Conservation (phyloP, 257 asterid species). For the Plantago major region DNA sequence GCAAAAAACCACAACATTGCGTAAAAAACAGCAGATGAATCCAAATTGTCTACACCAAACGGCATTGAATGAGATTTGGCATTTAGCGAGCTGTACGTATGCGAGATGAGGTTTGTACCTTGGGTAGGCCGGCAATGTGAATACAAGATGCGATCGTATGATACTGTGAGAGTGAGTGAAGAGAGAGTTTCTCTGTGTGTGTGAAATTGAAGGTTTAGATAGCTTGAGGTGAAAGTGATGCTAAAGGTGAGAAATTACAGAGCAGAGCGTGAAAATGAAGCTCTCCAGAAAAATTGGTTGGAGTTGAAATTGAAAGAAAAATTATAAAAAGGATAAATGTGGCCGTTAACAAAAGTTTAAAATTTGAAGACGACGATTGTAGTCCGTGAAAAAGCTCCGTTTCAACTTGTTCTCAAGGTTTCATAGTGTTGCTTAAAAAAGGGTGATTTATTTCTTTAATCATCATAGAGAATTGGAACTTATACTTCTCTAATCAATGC, state of each 20-base stretch:
- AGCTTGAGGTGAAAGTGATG: slow-evolving; percentile 9
- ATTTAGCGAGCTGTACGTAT: not conserved
- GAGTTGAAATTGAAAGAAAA: not conserved
- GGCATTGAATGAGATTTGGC: slow-evolving; percentile 21
- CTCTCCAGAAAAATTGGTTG: slow-evolving; percentile 7
- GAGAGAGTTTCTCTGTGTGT: not conserved
- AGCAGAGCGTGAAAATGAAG: slow-evolving; percentile 6
- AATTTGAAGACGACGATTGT: no score
- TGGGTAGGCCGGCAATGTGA: not conserved
- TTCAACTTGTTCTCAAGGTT: no score
- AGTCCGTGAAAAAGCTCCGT: no score
- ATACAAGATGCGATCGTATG: not conserved
- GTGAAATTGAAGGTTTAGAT: slow-evolving; percentile 3
- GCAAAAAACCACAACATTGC: not conserved
- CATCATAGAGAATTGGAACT: no score
- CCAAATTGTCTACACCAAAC: slow-evolving; percentile 26
- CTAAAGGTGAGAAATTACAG: slow-evolving; percentile 2
- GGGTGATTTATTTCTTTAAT: no score
- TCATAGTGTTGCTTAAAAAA: no score
- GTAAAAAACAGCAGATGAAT: not conserved
- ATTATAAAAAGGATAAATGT: not conserved
- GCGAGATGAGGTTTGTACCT: not conserved
- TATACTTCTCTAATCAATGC: no score
- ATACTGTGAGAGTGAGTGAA: not conserved
- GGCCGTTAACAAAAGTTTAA: slow-evolving; percentile 7